A percentile compares a stretch with the other conserved stretches of the same genome.
These are phyloP conservation scores for Fraxinus albicans DNA, from an alignment of 305 asterid genomes.

Conservation along the genomic window DNA sequence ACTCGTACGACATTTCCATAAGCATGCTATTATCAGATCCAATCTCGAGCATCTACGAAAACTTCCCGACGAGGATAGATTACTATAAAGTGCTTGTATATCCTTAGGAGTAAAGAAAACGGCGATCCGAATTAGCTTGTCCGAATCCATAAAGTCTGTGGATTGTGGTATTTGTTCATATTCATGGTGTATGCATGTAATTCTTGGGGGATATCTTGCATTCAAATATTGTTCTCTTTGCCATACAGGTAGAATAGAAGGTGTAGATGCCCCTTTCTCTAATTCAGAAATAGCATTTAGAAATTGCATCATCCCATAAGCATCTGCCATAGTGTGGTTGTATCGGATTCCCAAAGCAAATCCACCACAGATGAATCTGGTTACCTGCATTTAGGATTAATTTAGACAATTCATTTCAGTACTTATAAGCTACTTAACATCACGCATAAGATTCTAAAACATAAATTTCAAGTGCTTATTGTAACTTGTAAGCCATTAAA, in stretches of 20 bases:
- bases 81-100: not conserved
- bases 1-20: conserved; percentile 27
- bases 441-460: not conserved
- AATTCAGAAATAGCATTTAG: conserved; percentile 15
- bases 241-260: conserved; percentile 17
- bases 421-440: not conserved
- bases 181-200: not conserved
- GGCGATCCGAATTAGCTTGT: not conserved
- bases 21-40: conserved; percentile 15
- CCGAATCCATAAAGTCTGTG: not conserved
- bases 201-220: conserved; percentile 7
- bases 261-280: not conserved
- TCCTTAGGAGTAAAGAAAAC: not conserved
- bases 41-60: not conserved
- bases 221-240: not conserved
- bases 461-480: no score
- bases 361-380: not conserved
- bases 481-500: not conserved
- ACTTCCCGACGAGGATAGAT: not conserved
- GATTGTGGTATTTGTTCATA: not conserved
- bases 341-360: not conserved
- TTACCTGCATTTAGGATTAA: not conserved
- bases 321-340: conserved; percentile 22
- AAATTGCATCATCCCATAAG: not conserved
- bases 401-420: not conserved